Evolutionary conservation across 1,284 basidiomycete genomes (phyloP).

Genomic region (Tremellales sp.): DNA sequence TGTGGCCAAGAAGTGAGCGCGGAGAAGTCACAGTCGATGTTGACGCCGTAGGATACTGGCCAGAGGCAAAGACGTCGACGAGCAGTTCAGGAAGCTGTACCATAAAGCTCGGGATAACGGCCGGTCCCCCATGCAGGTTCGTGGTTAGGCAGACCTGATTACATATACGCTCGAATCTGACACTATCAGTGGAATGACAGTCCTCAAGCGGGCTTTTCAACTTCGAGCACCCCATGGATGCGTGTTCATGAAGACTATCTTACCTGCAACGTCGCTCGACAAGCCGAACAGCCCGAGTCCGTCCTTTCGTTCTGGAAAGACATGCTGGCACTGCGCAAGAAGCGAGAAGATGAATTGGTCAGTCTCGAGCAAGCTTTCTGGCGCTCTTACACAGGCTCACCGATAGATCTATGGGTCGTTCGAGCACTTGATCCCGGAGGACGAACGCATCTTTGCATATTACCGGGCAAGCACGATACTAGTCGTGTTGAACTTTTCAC

Average conservation of each 20-base stretch:
- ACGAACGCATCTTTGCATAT: constrained; percentile 59
- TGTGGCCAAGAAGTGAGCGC: constrained; percentile 5
- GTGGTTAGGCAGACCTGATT: constrained; percentile 46
- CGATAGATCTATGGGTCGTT: constrained; percentile 60
- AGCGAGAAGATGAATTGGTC: constrained; percentile 28
- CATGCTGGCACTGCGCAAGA: constrained; percentile 56
- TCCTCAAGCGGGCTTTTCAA: constrained; percentile 62
- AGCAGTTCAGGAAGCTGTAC: constrained; percentile 58
- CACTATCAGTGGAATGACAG: constrained; percentile 58
- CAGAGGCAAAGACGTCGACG: constrained; percentile 32
- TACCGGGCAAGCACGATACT: constrained; percentile 39
- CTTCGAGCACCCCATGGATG: constrained; percentile 65
- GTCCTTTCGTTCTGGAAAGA: constrained; percentile 61
- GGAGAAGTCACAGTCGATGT: no score
- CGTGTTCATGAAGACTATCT: constrained; percentile 64
- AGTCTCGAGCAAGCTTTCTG: neutral
- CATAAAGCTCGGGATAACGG: constrained; percentile 67
- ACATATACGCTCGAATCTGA: neutral
- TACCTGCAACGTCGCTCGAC: constrained; percentile 59
- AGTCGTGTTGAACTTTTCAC: neutral
- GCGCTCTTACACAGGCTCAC: neutral
- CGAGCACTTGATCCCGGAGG: constrained; percentile 50
- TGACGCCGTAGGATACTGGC: constrained; percentile 1
- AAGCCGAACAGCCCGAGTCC: constrained; percentile 54
- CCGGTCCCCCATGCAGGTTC: constrained; percentile 42